Conservation (phyloP, 768 basidiomycete genomes). For the Lactarius hatsudake region DNA sequence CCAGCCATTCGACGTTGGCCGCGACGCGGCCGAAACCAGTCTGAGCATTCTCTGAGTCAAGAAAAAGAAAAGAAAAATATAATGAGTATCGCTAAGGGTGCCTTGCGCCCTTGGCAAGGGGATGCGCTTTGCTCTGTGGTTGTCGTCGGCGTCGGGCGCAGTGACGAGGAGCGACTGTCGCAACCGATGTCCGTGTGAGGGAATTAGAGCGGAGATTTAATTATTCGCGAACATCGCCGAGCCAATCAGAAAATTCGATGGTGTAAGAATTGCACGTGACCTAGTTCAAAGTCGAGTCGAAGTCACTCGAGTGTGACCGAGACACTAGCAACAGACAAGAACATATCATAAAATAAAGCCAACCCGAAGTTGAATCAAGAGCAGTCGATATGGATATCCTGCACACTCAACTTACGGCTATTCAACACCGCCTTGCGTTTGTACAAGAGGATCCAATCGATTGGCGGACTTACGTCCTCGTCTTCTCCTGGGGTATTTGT, state of each 20-base stretch:
- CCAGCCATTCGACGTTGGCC: slow-evolving; percentile 59
- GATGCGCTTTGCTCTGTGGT: slow-evolving; percentile 7
- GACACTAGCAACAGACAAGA: neutral
- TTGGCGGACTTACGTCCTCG: slow-evolving; percentile 81
- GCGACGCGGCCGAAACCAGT: slow-evolving; percentile 57
- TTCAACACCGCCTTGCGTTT: slow-evolving; percentile 67
- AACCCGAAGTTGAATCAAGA: too few relatives aligned
- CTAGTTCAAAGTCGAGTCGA: neutral
- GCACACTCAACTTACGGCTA: slow-evolving; percentile 26
- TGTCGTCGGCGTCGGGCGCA: slow-evolving; percentile 26
- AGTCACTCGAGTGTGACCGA: neutral
- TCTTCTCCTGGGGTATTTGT: slow-evolving; percentile 73
- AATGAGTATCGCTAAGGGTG: neutral
- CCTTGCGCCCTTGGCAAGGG: slow-evolving; percentile 13
- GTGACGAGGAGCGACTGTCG: slow-evolving; percentile 22
- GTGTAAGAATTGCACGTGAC: neutral
- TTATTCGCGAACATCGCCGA: neutral
- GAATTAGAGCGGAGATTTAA: slow-evolving; percentile 24
- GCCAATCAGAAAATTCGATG: slow-evolving; percentile 14
- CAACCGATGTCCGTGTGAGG: slow-evolving; percentile 18
- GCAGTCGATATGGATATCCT: slow-evolving; percentile 22
- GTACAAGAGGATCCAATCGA: slow-evolving; percentile 69
- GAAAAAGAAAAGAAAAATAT: slow-evolving; percentile 2
- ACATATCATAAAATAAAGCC: neutral
- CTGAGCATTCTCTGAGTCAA: slow-evolving; percentile 52